These are phyloP conservation scores for Coix lacrymajobi DNA, from an alignment of 176 grass and related monocot species.

Conservation along the genomic window DNA sequence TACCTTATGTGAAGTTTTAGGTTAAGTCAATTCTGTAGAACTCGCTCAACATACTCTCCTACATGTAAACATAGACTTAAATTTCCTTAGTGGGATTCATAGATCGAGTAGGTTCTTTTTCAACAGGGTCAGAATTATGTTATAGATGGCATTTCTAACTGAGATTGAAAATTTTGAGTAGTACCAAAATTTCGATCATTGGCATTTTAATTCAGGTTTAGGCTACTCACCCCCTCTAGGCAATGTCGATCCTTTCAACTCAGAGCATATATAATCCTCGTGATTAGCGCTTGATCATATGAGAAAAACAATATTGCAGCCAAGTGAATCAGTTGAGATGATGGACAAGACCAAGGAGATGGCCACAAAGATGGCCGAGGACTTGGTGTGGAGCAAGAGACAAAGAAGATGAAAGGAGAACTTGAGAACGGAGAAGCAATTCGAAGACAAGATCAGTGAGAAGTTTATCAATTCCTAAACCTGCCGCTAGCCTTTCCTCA, in stretches of 20 bases:
- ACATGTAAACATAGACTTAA: not conserved
- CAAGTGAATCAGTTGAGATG: not conserved
- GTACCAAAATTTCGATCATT: not conserved
- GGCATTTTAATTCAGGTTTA: not conserved
- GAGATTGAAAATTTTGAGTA: not conserved
- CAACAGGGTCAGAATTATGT: no score
- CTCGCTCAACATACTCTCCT: not conserved
- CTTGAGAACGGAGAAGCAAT: not conserved
- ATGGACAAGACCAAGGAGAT: not conserved
- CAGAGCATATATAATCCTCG: not conserved
- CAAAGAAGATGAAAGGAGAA: not conserved
- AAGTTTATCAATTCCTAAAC: no score
- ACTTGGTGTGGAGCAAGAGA: not conserved
- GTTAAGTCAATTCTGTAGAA: not conserved
- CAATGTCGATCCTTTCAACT: not conserved
- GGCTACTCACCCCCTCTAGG: not conserved
- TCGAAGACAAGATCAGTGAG: not conserved
- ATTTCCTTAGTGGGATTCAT: not conserved
- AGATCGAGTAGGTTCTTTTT: no score
- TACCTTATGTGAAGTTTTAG: not conserved
- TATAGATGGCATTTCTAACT: not conserved
- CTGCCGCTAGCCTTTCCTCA: no score
- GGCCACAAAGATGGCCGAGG: no score
- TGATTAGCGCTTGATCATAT: not conserved
- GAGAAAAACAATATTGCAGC: not conserved